Percentiles rank a stretch among this genome's conserved stretches.
These are phyloP conservation scores for Lojkania enalia DNA, from an alignment of 2,329 filamentous ascomycete genomes.

Conservation along the genomic window DNA sequence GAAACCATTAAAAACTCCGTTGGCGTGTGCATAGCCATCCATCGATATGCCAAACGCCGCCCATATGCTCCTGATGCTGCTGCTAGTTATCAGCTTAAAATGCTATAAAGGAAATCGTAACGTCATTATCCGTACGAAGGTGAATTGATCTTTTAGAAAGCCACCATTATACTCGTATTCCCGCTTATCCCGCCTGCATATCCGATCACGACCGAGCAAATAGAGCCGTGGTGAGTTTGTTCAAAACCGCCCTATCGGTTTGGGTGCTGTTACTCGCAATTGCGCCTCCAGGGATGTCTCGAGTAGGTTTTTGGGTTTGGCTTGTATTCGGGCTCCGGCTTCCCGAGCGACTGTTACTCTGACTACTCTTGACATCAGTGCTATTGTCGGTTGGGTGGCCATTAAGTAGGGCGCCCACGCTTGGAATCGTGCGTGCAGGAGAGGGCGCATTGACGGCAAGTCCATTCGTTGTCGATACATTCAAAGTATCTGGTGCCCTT, in stretches of 20 bases:
- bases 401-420: constrained; percentile 46
- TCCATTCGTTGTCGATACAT: constrained; percentile 39
- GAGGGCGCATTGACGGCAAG: constrained; percentile 26
- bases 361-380: constrained; percentile 30
- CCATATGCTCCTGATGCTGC: constrained; percentile 25
- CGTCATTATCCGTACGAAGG: not conserved
- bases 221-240: constrained; percentile 39
- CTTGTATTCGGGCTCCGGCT: constrained; percentile 47
- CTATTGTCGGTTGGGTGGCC: constrained; percentile 25
- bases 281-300: constrained; percentile 37
- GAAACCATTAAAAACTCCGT: too few species aligned
- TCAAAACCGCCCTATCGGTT: constrained; percentile 34
- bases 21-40: too few species aligned
- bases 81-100: too few species aligned
- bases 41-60: constrained; percentile 28
- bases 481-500: constrained; percentile 50
- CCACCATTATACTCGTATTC: not conserved
- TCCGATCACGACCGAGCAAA: constrained; percentile 13
- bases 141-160: not conserved
- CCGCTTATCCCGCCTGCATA: not conserved
- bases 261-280: constrained; percentile 36
- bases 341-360: constrained; percentile 44
- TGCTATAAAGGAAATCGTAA: too few species aligned
- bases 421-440: constrained; percentile 54
- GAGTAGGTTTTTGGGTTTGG: constrained; percentile 30